phyloP scores from a whole-genome alignment of 2,329 filamentous ascomycete species.

The Atkinsonella texensis region DNA sequence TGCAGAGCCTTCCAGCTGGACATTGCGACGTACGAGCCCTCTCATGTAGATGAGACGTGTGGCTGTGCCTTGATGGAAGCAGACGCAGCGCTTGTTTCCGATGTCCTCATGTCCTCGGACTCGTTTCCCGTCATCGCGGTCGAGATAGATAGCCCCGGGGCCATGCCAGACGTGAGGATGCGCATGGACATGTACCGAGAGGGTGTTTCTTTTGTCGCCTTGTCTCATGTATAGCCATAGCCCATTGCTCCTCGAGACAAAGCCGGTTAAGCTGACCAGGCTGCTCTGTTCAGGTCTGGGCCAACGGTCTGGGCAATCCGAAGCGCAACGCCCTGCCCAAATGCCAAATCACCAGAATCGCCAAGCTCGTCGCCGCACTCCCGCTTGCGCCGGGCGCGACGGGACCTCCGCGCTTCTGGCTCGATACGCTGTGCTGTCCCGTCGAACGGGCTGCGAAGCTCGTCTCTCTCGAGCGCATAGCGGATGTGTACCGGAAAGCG shows the following conservation, averaged over 20 bases:
- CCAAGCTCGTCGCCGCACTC: constrained; percentile 13
- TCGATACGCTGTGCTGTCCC: constrained; percentile 24
- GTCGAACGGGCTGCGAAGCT: constrained; percentile 13
- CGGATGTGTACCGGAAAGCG: constrained; percentile 20
- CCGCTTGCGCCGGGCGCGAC: constrained; percentile 3
- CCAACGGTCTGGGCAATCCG: constrained; percentile 23
- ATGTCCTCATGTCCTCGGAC: constrained; percentile 9
- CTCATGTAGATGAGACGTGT: constrained; percentile 13
- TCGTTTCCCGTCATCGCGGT: constrained; percentile 12
- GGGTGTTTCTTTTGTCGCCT: constrained; percentile 18
- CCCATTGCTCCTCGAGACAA: not conserved
- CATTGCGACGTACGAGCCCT: constrained; percentile 14
- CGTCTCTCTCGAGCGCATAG: constrained; percentile 21
- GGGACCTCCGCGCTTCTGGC: constrained; percentile 16
- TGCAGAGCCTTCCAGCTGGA: constrained; percentile 21
- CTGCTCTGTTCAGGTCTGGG: constrained; percentile 17
- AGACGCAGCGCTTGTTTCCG: constrained; percentile 8
- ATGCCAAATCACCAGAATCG: constrained; percentile 19
- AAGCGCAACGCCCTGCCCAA: constrained; percentile 16
- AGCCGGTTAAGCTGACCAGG: not conserved
- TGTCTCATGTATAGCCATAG: constrained; percentile 17
- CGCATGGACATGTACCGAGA: constrained; percentile 13
- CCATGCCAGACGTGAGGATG: constrained; percentile 8
- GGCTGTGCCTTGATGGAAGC: constrained; percentile 12
- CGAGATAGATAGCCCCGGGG: constrained; percentile 1